These are phyloP conservation scores for Geotrichum reessii DNA, from an alignment of 1,139 yeast species.

Conservation along the genomic window DNA sequence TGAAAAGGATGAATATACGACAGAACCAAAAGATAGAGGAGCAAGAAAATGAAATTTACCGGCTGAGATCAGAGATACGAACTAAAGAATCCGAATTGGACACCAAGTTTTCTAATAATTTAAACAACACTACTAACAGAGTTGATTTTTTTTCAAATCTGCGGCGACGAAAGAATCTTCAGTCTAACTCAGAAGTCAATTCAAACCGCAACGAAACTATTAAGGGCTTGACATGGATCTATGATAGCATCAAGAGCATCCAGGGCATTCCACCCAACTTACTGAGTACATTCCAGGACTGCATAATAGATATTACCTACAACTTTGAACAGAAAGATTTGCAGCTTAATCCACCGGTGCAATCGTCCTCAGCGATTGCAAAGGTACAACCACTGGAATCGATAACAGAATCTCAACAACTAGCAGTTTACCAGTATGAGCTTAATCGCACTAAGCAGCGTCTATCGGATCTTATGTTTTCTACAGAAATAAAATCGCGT, in stretches of 20 bases:
- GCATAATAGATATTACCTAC: background rate
- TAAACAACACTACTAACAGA: background rate
- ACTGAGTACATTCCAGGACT: conserved; percentile 11
- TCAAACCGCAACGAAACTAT: background rate
- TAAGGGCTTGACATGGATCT: conserved; percentile 7
- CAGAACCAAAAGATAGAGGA: conserved; percentile 2
- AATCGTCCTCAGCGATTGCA: background rate
- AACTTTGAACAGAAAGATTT: background rate
- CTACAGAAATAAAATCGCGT: conserved; percentile 1
- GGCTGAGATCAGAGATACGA: background rate
- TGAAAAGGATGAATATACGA: background rate
- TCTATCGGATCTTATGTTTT: conserved; percentile 6
- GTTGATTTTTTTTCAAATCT: background rate
- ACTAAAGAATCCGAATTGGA: background rate
- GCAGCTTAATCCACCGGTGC: background rate
- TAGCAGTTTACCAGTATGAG: conserved; percentile 14
- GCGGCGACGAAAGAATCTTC: background rate
- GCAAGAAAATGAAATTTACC: background rate
- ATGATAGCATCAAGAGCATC: conserved; percentile 7
- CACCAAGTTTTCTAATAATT: background rate
- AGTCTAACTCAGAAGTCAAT: background rate
- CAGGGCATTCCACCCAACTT: conserved; percentile 6
- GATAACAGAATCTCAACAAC: conserved; percentile 12
- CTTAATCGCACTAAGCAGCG: conserved; percentile 6
- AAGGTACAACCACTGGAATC: conserved; percentile 2